Base-by-base conservation (phyloP, 805 yeast genomes). In the Candida yuanshanica region DNA sequence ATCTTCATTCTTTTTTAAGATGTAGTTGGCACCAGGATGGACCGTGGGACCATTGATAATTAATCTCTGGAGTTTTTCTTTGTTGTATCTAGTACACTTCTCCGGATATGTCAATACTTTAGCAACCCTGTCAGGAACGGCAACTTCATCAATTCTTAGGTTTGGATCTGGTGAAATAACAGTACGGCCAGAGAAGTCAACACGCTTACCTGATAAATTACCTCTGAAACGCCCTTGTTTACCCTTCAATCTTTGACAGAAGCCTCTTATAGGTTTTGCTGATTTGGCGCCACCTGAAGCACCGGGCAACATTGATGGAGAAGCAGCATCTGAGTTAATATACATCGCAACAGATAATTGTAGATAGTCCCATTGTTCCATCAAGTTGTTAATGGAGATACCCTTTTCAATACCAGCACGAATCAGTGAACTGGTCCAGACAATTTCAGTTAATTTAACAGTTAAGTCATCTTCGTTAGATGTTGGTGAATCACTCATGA, bases 211-310 rank as follows among this genome's bases (percentile, higher is more conserved):
- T 1, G 97, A 89, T 53, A 93, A 68, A 59, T 93, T 93, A 51
- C 99, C 99, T 72, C 99, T 78, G 69, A 93, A 95, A 60, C 99
- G 83, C 57, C 99, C 99, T 66, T 93, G 98, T 53, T 93, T 93
- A 63, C 99, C 99, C 66, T 93, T 93, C 49, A 93, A 72, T 59
- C 99, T 79, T 69, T 93, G 99, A 63, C 99, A 93, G 49, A 93
- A 80, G 5, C 97, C 99, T 57, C 98, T 72, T 46, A 93, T 93
- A 22, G 87, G 72, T 53, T 84, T 84, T 1, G 79, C 75, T 25
- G 81, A 73, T 47, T 77, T 67, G 16, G 69, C 52, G 21, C 74
- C 69, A 35, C 74, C 75, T 47, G 70, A 68, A 4, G 77, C 76
- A 21, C 85, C 83, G 3, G 96, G 95, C 48, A 81, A 60, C 61